These are phyloP conservation scores for Caryopteris hybrid DNA, from an alignment of 305 asterid species.

Conservation along the genomic window DNA sequence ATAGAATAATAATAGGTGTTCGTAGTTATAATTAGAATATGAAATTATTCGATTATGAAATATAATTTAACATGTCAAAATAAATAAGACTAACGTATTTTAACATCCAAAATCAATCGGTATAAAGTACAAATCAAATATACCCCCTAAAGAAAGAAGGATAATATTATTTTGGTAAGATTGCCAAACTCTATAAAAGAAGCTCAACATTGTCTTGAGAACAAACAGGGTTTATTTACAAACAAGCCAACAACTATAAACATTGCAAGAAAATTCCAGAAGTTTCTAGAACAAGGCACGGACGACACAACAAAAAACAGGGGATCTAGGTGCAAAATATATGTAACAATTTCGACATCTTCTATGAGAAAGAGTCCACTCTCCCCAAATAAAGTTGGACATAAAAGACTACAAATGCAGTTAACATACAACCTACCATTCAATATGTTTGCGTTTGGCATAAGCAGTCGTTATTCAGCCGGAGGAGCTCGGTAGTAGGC, in stretches of 20 bases:
- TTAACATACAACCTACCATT: not conserved
- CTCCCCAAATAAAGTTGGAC: not conserved
- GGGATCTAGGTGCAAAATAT: slow-evolving; percentile 13
- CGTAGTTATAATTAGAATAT: too few relatives aligned
- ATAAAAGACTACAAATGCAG: not conserved
- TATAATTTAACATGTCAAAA: too few relatives aligned
- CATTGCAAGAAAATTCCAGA: not conserved
- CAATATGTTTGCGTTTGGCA: not conserved
- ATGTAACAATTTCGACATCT: slow-evolving; percentile 20
- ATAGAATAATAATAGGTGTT: too few relatives aligned
- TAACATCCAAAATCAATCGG: too few relatives aligned
- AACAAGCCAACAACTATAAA: slow-evolving; percentile 1
- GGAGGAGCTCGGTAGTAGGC: slow-evolving; percentile 87
- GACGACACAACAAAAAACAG: not conserved
- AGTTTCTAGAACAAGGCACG: not conserved
- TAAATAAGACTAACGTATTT: too few relatives aligned
- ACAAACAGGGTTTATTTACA: slow-evolving; percentile 9
- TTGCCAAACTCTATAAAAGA: not conserved
- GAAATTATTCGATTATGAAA: too few relatives aligned
- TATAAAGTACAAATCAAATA: too few relatives aligned
- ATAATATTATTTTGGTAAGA: too few relatives aligned
- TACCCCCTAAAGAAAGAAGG: too few relatives aligned
- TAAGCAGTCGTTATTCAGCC: slow-evolving; percentile 20
- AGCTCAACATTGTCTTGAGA: not conserved
- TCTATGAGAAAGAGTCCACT: slow-evolving; percentile 1